Base-by-base conservation (phyloP, 345 rosid genomes). In the Nasturtium officinale region DNA sequence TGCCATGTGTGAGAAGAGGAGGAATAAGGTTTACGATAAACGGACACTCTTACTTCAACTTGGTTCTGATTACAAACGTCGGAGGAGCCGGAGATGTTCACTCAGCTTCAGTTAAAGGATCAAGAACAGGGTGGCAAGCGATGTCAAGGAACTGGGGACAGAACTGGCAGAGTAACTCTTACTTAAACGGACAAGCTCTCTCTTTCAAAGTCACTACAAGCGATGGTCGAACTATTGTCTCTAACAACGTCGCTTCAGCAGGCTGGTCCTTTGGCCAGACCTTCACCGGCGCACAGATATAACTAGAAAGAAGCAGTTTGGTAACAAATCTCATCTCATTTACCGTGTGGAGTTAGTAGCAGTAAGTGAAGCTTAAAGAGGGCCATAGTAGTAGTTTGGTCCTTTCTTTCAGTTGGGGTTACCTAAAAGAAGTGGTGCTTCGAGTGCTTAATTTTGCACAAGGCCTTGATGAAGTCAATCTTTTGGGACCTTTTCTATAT, bases 61-160 rank as follows among this genome's bases (percentile, higher is more conserved):
- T 89, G 1, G 86, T 89, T 32, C 81, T 89, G 10, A 87, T 89
- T 46, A 87, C 92, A 9, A 89, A 89, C 80, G 96, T 89, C 0
- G 96, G 96, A 42, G 96, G 89, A 26, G 96, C 96, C 2, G 96
- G 96, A 11, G 96, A 89, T 51, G 92, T 87, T 5, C 88, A 84
- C 67, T 65, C 92, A 0, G 96, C 28, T 57, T 51, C 81, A 33
- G 68, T 87, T 65, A 89, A 89, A 69, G 96, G 96, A 0, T 85
- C 92, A 4, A 83, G 81, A 67, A 85, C 89, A 0, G 89, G 92
- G 4, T 89, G 96, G 96, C 92, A 87, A 72, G 51, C 87, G 0
- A 87, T 89, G 96, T 85, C 96, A 1, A 83, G 96, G 13, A 89
- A 89, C 83, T 89, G 96, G 96, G 96, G 96, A 61, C 92, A 87